Percentiles rank a stretch among this genome's conserved stretches.
Conservation (phyloP, 495 filamentous ascomycete genomes). For the Xylaria castorea region DNA sequence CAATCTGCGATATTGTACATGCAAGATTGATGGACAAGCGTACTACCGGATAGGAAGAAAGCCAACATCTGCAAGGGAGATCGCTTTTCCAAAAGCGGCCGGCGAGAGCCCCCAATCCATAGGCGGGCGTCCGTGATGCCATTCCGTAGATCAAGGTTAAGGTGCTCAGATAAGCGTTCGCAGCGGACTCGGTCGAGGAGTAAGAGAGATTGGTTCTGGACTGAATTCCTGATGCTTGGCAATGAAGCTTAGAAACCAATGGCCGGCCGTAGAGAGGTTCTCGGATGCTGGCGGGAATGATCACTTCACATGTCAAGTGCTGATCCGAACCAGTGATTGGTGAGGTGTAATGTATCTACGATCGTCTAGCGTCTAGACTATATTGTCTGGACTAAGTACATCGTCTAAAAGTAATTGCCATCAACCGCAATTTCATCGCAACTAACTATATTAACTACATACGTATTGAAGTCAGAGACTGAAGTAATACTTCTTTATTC, state of each 20-base stretch:
- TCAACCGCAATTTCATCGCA: not conserved
- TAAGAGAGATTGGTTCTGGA: not conserved
- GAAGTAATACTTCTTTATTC: not conserved
- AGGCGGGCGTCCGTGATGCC: not conserved
- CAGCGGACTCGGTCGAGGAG: not conserved
- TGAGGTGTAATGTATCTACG: conserved; percentile 3
- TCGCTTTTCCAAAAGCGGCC: conserved; percentile 8
- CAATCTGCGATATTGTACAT: conserved; percentile 18
- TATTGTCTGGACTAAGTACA: too few relatives aligned
- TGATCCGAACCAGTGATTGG: conserved; percentile 17
- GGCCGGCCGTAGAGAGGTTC: not conserved
- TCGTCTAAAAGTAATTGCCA: not conserved
- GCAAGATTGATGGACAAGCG: conserved; percentile 13
- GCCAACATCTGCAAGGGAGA: conserved; percentile 19
- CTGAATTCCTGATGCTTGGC: conserved; percentile 6
- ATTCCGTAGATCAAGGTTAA: not conserved
- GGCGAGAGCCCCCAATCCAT: not conserved
- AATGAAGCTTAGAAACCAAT: conserved; percentile 21
- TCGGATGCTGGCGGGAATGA: not conserved
- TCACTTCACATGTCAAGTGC: conserved; percentile 23
- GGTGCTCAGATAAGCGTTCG: not conserved
- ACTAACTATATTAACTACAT: not conserved
- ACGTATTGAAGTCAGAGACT: too few relatives aligned
- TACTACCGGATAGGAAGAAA: not conserved
- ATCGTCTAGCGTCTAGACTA: not conserved